Conservation (phyloP, 192 early-diverging fungal species). For the Umbelopsis sp. region DNA sequence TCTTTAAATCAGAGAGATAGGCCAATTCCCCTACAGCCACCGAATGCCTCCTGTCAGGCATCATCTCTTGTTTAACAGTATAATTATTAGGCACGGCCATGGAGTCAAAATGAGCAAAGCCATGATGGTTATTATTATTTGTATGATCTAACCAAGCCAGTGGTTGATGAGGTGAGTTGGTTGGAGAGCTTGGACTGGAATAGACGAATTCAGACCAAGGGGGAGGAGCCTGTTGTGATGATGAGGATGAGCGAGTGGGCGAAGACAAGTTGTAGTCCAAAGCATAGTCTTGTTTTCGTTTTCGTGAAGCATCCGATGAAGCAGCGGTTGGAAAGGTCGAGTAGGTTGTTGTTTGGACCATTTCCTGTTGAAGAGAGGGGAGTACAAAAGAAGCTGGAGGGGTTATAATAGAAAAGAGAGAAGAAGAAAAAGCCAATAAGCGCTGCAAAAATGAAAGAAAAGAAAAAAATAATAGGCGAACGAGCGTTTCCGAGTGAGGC, state of each 20-base stretch:
- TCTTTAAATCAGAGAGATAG: conserved; percentile 20
- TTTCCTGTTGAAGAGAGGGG: background rate
- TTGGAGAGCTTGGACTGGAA: conserved; percentile 31
- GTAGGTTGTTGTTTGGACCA: conserved; percentile 16
- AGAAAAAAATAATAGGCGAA: conserved; percentile 2
- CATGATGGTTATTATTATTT: background rate
- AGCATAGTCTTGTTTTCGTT: conserved; percentile 30
- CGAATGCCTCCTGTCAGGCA: conserved; percentile 34
- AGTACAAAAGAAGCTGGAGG: background rate
- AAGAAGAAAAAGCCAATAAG: background rate
- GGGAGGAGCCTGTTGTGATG: conserved; percentile 17
- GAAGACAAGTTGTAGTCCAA: conserved; percentile 1
- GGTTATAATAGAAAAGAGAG: background rate
- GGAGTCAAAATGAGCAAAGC: conserved; percentile 13
- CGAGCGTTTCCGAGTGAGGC: conserved; percentile 20
- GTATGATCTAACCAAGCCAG: conserved; percentile 19
- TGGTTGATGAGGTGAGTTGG: conserved; percentile 12
- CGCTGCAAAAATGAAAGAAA: background rate
- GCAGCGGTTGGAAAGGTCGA: conserved; percentile 10
- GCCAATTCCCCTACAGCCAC: conserved; percentile 39
- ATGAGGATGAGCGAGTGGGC: background rate
- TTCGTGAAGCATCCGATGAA: conserved; percentile 17
- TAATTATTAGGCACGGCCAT: conserved; percentile 14
- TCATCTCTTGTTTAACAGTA: conserved; percentile 3
- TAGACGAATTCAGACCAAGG: conserved; percentile 35